phyloP scores from a whole-genome alignment of 768 basidiomycete genomes.

The Leccinum arenicola region DNA sequence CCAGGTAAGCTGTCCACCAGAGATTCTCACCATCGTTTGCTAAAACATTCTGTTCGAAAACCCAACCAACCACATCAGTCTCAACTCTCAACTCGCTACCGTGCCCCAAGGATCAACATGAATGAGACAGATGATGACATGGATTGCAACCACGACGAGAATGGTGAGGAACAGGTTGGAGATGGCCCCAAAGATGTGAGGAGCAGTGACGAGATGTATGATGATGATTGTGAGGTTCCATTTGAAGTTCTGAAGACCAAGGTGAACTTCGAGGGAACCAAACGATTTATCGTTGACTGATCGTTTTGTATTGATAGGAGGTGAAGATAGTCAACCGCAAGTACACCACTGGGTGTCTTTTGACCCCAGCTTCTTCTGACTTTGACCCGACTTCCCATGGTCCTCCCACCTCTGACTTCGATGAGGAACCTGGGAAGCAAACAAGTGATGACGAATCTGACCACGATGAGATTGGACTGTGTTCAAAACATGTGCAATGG shows the following conservation, averaged over 20 bases:
- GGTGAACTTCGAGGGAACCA: not conserved
- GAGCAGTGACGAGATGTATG: not conserved
- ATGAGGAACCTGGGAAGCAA: not conserved
- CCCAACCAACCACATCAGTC: too few relatives aligned
- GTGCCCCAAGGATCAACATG: not conserved
- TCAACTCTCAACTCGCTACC: not conserved
- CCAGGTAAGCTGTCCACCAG: not conserved
- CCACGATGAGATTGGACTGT: too few relatives aligned
- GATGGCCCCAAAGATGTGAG: not conserved
- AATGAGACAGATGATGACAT: not conserved
- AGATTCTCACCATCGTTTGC: not conserved
- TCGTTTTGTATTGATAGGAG: not conserved
- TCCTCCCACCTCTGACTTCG: not conserved
- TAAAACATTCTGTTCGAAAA: not conserved
- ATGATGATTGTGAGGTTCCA: not conserved
- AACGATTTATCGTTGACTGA: not conserved
- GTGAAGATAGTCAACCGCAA: not conserved
- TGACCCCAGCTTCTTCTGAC: not conserved
- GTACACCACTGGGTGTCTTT: not conserved
- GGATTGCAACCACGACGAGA: not conserved
- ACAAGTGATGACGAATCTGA: too few relatives aligned
- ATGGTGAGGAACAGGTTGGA: not conserved
- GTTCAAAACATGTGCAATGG: too few relatives aligned
- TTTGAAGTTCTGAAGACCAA: not conserved
- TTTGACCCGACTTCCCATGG: not conserved